phyloP scores from a whole-genome alignment of 176 grass and related monocot species.

The Ananas comosus region DNA sequence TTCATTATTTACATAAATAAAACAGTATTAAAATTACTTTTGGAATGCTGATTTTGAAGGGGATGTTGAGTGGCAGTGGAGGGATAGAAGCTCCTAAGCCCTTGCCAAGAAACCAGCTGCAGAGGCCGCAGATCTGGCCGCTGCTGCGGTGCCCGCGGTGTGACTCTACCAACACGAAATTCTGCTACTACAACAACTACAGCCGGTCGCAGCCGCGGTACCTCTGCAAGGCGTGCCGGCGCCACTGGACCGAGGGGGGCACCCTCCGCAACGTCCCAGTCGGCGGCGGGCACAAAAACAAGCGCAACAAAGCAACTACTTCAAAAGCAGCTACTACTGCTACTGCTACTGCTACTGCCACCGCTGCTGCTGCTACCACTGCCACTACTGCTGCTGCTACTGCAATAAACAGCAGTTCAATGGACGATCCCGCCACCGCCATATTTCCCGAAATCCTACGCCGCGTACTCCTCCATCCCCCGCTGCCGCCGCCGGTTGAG shows the following conservation, averaged over 20 bases:
- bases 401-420: slow-evolving; percentile 4
- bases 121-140: slow-evolving; percentile 44
- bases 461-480: slow-evolving; percentile 36
- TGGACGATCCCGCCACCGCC: slow-evolving; percentile 4
- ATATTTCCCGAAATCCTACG: slow-evolving; percentile 53
- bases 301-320: slow-evolving; percentile 31
- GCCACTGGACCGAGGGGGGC: slow-evolving; percentile 92
- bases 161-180: slow-evolving; percentile 78
- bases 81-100: slow-evolving; percentile 2
- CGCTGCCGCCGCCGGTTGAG: slow-evolving; percentile 5
- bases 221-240: slow-evolving; percentile 66
- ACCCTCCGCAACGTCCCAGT: slow-evolving; percentile 89
- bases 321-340: slow-evolving; percentile 1
- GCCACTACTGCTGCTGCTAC: neutral
- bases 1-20: neutral
- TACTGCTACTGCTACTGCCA: neutral
- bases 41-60: neutral
- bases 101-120: neutral
- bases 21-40: neutral
- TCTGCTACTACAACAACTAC: slow-evolving; percentile 99
- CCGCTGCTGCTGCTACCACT: neutral
- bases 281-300: slow-evolving; percentile 83
- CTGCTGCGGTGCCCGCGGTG: slow-evolving; percentile 70
- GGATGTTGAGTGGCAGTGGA: slow-evolving; percentile 2
- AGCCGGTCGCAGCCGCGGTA: slow-evolving; percentile 74